Conservation (phyloP, 2,329 filamentous ascomycete genomes). For the Leptographium procerum region DNA sequence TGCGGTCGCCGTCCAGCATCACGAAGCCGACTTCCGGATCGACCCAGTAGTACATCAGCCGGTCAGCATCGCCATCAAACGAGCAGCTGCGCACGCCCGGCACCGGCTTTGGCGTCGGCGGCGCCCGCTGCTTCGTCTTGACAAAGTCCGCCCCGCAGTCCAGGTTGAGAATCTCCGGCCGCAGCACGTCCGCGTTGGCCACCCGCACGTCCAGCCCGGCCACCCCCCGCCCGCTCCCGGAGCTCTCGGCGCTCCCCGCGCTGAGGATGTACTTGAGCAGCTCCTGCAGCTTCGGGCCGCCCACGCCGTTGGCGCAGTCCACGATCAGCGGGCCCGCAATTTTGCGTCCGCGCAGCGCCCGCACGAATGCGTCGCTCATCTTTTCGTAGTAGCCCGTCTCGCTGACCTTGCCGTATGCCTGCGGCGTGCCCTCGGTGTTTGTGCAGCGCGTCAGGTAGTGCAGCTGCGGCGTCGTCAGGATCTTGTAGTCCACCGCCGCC, state of each 20-base stretch:
- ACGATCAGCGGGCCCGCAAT: slow-evolving; percentile 66
- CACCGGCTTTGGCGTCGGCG: slow-evolving; percentile 67
- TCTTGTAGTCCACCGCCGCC: slow-evolving; percentile 73
- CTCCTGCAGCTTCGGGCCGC: slow-evolving; percentile 79
- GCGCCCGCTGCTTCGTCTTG: slow-evolving; percentile 90
- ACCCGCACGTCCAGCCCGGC: slow-evolving; percentile 58
- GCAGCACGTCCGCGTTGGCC: slow-evolving; percentile 85
- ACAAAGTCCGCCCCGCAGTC: slow-evolving; percentile 96
- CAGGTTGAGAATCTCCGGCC: slow-evolving; percentile 78
- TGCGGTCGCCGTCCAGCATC: slow-evolving; percentile 91
- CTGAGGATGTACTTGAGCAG: slow-evolving; percentile 69
- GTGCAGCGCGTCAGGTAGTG: slow-evolving; percentile 92
- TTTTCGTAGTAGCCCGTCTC: slow-evolving; percentile 95
- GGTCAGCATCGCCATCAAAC: slow-evolving; percentile 89
- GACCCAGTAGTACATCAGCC: slow-evolving; percentile 88
- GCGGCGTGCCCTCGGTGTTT: slow-evolving; percentile 81
- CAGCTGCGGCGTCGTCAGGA: slow-evolving; percentile 91
- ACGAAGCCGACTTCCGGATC: slow-evolving; percentile 75
- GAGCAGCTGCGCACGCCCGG: slow-evolving; percentile 75
- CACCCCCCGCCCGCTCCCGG: slow-evolving; percentile 25
- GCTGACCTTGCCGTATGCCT: slow-evolving; percentile 78
- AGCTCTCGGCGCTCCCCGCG: background rate
- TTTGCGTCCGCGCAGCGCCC: slow-evolving; percentile 67
- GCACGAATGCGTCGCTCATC: slow-evolving; percentile 71
- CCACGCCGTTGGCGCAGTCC: slow-evolving; percentile 94